Base-by-base conservation (phyloP, 208 protist genomes). In the Trypanosoma avium region DNA sequence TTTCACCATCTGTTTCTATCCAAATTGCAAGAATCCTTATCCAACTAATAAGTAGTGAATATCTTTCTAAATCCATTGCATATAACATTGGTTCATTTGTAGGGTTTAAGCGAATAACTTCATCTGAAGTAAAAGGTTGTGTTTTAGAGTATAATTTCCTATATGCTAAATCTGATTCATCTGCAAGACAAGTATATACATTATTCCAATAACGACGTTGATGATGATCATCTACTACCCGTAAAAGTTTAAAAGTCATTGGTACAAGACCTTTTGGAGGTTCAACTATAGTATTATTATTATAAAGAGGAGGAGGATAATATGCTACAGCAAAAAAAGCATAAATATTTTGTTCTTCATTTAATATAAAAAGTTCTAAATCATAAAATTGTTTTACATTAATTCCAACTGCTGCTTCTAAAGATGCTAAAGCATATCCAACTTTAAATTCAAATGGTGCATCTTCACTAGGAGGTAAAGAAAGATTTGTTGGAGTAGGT, bases 71-170 rank as follows among this genome's bases (percentile, higher is more conserved):
- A 40, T 79, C 73, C 49, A 58, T 50, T 3, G 49, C 49, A 33
- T 59, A 49, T 3, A 36, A 3, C 38, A 70, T 65, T 12, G 26
- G 13, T 27, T 79, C 67, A 19, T 49, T 49, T 52, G 35, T 22
- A 26, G 38, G 49, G 5, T 56, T 30, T 24, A 79, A 35, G 10
- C 73, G 56, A 10, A 79, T 21, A 2, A 33, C 50, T 61, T 79
- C 73, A 32, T 79, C 73, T 0, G 61, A 53, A 5, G 73, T 71
- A 24, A 76, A 75, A 13, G 68, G 68, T 36, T 70, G 73, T 33
- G 58, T 57, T 17, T 42, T 55, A 12, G 19, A 13, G 33, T 30
- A 61, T 10, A 67, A 22, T 12, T 49, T 55, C 30, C 67, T 42
- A 15, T 50, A 48, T 10, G 9, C 30, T 5, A 59, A 2, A 56